Evolutionary conservation across 352 stramenopile genomes (phyloP), one percentile per base, ranked within the genome.

Genomic region (Phytophthora tentaculata): DNA sequence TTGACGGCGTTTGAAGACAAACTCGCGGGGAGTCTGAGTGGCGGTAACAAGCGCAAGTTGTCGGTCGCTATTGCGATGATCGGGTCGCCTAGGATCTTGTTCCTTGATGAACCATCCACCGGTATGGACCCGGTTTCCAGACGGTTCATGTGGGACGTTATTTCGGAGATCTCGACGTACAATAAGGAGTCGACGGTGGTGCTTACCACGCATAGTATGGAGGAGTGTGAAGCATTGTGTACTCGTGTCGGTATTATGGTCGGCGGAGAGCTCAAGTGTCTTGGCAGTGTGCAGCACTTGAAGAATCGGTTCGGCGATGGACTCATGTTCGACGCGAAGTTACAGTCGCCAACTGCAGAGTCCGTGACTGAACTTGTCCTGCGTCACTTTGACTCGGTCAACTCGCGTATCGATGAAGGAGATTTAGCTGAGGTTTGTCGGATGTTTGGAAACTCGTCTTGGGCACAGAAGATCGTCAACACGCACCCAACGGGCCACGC

Each of bases 121-220:
- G 94, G 94, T 19, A 96, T 98, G 83, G 96, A 99, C 73, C 96
- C 96, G 13, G 91, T 98, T 48, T 96, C 95, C 23, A 86, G 97
- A 3, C 81, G 96, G 19, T 94, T 97, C 63, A 92, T 99, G 79
- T 99, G 97, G 97, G 85, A 95, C 44, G 83, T 97, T 14, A 96
- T 98, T 49, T 88, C 86, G 0, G 78, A 90, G 35, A 89, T 95
- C 56, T 89, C 84, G 35, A 93, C 84, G 3, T 74, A 73, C 44
- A 71, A 77, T 67, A 86, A 93, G 48, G 71, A 88, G 28, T 85
- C 86, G 26, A 92, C 86, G 16, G 90, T 98, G 55, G 76, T 98
- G 37, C 75, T 98, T 49, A 98, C 96, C 12, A 99, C 95, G 2
- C 96, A 99, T 77, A 97, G 91, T 57, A 99, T 99, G 96, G 87